Conservation (phyloP, 306 rosid genomes). For the Vachellia pachyceras region DNA sequence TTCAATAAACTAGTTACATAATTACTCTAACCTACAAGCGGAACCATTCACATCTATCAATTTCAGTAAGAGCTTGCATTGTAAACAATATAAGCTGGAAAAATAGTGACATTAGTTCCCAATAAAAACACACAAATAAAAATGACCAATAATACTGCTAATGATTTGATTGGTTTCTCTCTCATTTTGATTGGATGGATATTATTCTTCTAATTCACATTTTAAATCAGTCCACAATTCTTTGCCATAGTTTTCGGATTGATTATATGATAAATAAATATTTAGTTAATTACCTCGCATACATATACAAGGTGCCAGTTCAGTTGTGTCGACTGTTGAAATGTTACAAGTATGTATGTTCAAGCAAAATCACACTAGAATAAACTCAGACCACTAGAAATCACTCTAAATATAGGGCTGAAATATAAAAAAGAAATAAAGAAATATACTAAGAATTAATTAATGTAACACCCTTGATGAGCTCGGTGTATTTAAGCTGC, state of each 20-base stretch:
- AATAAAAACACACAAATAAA: neutral
- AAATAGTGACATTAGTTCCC: neutral
- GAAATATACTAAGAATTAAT: too few species aligned
- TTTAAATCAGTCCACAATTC: neutral
- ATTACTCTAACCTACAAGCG: neutral
- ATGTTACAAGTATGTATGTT: neutral
- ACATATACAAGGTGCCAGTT: neutral
- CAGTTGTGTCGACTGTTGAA: neutral
- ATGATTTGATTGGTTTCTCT: too few species aligned
- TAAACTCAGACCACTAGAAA: too few species aligned
- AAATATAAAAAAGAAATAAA: too few species aligned
- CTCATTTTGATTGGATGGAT: too few species aligned
- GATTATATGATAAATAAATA: neutral
- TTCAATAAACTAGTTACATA: neutral
- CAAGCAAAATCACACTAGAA: neutral
- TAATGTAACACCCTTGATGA: too few species aligned
- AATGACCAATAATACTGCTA: neutral
- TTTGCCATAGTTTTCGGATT: neutral
- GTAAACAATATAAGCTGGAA: neutral
- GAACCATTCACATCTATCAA: neutral
- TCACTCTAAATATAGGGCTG: too few species aligned
- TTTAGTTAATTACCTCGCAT: neutral
- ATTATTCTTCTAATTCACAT: neutral
- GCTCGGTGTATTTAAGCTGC: too few species aligned
- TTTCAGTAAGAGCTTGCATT: neutral